Conservation (phyloP, 2,329 filamentous ascomycete species). For the Aspergillus pseudonomiae region DNA sequence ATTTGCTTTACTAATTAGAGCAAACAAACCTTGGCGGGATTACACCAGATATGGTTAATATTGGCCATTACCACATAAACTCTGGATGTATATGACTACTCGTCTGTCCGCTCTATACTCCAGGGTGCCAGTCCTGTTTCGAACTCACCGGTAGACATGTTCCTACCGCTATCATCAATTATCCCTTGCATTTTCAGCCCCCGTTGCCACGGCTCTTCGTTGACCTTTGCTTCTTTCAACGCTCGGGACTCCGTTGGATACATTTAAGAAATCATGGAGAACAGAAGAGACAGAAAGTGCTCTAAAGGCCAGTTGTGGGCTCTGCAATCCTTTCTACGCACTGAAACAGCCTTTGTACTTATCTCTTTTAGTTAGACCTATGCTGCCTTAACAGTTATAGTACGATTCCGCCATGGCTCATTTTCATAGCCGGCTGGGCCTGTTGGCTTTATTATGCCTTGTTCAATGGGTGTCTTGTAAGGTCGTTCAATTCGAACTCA, state of each 20-base stretch:
- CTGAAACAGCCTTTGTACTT: background rate
- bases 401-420: conserved; percentile 3
- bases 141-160: background rate
- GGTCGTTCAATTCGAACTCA: conserved; percentile 7
- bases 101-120: background rate
- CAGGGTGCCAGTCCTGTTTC: background rate
- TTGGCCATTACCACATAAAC: background rate
- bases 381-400: background rate
- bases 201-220: background rate
- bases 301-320: background rate
- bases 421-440: conserved; percentile 4
- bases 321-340: background rate
- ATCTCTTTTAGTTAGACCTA: background rate
- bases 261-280: background rate
- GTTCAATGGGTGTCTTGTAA: conserved; percentile 14
- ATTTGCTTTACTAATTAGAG: background rate
- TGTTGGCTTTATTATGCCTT: conserved; percentile 12
- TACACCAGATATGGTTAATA: background rate
- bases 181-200: background rate
- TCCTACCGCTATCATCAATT: background rate
- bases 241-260: background rate
- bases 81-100: background rate
- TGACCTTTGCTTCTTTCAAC: background rate
- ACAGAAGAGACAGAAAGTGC: background rate
- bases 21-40: background rate